Evolutionary conservation across 306 rosid species (phyloP), one percentile per base, ranked within the genome.

Genomic region (Rosa persica): DNA sequence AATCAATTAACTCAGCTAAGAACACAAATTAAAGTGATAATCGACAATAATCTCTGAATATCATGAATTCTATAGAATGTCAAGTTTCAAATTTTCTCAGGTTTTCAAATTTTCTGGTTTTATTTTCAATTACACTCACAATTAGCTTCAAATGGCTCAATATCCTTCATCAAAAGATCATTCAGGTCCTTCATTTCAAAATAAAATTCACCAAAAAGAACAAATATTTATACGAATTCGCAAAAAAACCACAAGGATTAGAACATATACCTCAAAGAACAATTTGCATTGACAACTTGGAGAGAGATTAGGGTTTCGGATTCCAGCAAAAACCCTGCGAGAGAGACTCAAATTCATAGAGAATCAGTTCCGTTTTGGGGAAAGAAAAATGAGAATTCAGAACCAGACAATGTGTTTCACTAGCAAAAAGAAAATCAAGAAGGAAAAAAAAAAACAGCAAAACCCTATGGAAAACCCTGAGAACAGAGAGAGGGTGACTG

Each of bases 271-370:
- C 60, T 47, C 60, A 48, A 47, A 70, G 42, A 44, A 46, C 55
- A 15, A 15, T 25, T 70, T 70, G 55, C 6, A 22, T 12, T 25
- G 17, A 46, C 40, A 42, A 5, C 11, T 16, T 4, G 17, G 47
- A 38, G 5, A 22, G 40, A 7, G 38, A 69, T 48, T 71, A 47
- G 42, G 60, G 60, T 48, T 71, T 48, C 60, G 6, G 60, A 47
- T 71, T 71, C 75, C 60, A 25, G 60, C 19, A 48, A 71, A 30
- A 47, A 15, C 25, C 75, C 75, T 71, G 75, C 20, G 22, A 47
- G 23, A 71, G 13, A 16, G 22, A 7, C 49, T 23, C 57, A 71
- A 27, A 46, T 71, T 48, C 42, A 70, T 44, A 11, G 39, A 42
- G 25, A 44, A n/a, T 69, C 38, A 69, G 54, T 12, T 43, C 22